A percentile compares a stretch with the other conserved stretches of the same genome.
Evolutionary conservation across 768 basidiomycete genomes (phyloP).

Genomic region (Clavulina sp.): DNA sequence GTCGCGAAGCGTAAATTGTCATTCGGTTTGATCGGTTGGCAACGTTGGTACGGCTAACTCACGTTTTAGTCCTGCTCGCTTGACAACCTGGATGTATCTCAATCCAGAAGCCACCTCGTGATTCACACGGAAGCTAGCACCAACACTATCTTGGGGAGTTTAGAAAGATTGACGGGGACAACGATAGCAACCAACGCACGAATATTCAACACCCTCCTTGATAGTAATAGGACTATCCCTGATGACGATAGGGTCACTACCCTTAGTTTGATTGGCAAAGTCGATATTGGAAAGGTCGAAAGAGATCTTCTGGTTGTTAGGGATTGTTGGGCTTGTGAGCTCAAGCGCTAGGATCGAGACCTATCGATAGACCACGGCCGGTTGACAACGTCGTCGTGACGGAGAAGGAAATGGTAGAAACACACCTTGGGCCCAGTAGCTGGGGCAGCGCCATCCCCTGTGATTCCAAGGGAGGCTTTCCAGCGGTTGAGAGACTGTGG

Average conservation of each 20-base stretch:
- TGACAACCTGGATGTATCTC: conserved; percentile 79
- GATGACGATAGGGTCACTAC: no score
- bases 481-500: conserved; percentile 82
- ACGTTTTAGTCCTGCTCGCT: conserved; percentile 63
- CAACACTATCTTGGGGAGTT: conserved; percentile 33
- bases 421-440: conserved; percentile 49
- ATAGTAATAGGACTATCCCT: conserved; percentile 47
- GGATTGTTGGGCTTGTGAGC: conserved; percentile 56
- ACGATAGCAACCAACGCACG: conserved; percentile 28
- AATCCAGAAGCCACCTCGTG: conserved; percentile 76
- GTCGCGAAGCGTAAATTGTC: not conserved
- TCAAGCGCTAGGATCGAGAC: conserved; percentile 60
- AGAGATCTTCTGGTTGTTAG: conserved; percentile 37
- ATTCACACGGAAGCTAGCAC: conserved; percentile 73
- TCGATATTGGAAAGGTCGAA: conserved; percentile 45
- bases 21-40: not conserved
- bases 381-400: not conserved
- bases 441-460: conserved; percentile 22
- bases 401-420: not conserved
- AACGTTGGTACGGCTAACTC: conserved; percentile 7
- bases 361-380: conserved; percentile 20
- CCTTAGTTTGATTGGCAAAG: conserved; percentile 48
- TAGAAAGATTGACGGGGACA: not conserved
- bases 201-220: conserved; percentile 81
- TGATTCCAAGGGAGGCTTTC: conserved; percentile 86